A percentile compares a stretch with the other conserved stretches of the same genome.
Evolutionary conservation across 805 yeast species (phyloP).

Genomic region (Zygosaccharomyces lentus): DNA sequence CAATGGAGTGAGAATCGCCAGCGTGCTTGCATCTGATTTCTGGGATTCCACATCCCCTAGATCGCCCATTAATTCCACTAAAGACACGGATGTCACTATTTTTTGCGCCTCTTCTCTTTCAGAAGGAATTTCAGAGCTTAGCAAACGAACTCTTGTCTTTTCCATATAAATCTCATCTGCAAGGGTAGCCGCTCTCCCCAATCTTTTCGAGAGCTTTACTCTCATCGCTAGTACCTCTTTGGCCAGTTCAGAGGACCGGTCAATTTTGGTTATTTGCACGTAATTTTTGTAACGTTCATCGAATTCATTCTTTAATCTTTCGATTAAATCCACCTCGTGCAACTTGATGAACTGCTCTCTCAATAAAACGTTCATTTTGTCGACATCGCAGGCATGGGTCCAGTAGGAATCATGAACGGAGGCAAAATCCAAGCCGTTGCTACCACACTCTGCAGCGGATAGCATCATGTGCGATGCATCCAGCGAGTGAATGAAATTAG

Average conservation of each 20-base stretch:
- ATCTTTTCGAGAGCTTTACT: slow-evolving; percentile 42
- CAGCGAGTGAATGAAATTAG: slow-evolving; percentile 88
- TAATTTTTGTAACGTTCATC: slow-evolving; percentile 72
- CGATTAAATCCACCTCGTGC: slow-evolving; percentile 70
- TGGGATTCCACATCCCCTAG: slow-evolving; percentile 21
- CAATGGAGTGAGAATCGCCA: slow-evolving; percentile 57
- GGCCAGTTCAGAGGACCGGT: slow-evolving; percentile 49
- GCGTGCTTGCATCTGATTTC: slow-evolving; percentile 25
- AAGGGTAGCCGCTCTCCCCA: slow-evolving; percentile 55
- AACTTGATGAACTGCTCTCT: slow-evolving; percentile 76
- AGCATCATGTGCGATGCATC: slow-evolving; percentile 97
- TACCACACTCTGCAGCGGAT: slow-evolving; percentile 75
- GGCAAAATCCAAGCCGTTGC: slow-evolving; percentile 67
- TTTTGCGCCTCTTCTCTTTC: slow-evolving; percentile 46
- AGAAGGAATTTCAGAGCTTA: slow-evolving; percentile 49
- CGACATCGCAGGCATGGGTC: slow-evolving; percentile 91
- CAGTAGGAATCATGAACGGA: slow-evolving; percentile 97
- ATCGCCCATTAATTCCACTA: slow-evolving; percentile 38
- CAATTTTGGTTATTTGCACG: slow-evolving; percentile 55
- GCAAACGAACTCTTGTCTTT: slow-evolving; percentile 51
- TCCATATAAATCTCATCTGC: slow-evolving; percentile 75
- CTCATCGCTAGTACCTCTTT: slow-evolving; percentile 47
- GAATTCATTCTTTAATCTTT: slow-evolving; percentile 70
- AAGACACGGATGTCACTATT: slow-evolving; percentile 68
- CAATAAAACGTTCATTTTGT: slow-evolving; percentile 60